A percentile compares a stretch with the other conserved stretches of the same genome.
These are phyloP conservation scores for Larix sibirica DNA, from an alignment of 83 land plant genomes.

Conservation along the genomic window DNA sequence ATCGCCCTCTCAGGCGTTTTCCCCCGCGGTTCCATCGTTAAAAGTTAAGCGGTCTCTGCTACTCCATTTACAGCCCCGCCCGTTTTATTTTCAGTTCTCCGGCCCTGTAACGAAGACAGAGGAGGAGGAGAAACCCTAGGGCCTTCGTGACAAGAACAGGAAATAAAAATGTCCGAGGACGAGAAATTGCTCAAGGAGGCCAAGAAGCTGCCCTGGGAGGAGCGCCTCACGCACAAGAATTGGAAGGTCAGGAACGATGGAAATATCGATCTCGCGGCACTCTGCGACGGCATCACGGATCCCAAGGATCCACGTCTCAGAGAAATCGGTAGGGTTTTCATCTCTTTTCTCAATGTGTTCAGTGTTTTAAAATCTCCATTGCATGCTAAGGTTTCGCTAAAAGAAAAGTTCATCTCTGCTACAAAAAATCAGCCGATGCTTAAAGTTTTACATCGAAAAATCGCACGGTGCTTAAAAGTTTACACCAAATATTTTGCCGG, in stretches of 20 bases:
- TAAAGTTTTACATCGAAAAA: too few species aligned
- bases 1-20: neutral
- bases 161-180: constrained; percentile 73
- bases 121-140: neutral
- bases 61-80: neutral
- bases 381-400: too few species aligned
- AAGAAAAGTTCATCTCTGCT: too few species aligned
- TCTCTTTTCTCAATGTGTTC: neutral
- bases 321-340: constrained; percentile 69
- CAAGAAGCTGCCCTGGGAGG: constrained; percentile 98
- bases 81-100: too few species aligned
- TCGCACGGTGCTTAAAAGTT: too few species aligned
- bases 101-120: neutral
- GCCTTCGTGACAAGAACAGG: neutral
- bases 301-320: constrained; percentile 92
- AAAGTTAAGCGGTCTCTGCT: neutral
- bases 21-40: neutral
- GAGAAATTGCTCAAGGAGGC: constrained; percentile 99
- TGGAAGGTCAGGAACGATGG: constrained; percentile 99
- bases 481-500: too few species aligned
- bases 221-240: constrained; percentile 92
- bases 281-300: constrained; percentile 87
- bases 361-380: too few species aligned
- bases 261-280: constrained; percentile 85
- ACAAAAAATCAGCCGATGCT: too few species aligned